These are phyloP conservation scores for Candida corydali DNA, from an alignment of 805 yeast genomes.

Conservation along the genomic window DNA sequence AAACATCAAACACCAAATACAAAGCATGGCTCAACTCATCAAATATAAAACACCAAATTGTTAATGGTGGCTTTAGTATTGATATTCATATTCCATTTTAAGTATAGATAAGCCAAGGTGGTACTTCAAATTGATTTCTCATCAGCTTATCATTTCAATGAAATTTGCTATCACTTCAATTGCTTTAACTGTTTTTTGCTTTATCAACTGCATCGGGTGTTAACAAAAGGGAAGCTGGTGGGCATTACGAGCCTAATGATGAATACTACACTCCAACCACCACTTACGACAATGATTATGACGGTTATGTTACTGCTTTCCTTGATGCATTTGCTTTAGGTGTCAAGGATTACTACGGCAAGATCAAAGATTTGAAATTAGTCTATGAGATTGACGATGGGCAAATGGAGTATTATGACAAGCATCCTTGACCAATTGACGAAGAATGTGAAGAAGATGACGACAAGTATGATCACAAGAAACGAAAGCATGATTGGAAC, in stretches of 20 bases:
- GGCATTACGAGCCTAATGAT: no score
- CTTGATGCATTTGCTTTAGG: constrained; percentile 1
- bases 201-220: not conserved
- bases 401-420: constrained; percentile 3
- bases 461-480: not conserved
- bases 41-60: no score
- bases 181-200: constrained; percentile 3
- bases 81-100: no score
- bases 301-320: not conserved
- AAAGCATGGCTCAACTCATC: no score
- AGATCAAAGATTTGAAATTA: constrained; percentile 1
- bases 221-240: constrained; percentile 4
- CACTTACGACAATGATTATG: constrained; percentile 3
- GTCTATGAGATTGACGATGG: constrained; percentile 4
- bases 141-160: no score
- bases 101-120: no score
- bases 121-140: no score
- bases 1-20: no score
- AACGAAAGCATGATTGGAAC: no score
- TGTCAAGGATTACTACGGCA: constrained; percentile 3
- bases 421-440: not conserved
- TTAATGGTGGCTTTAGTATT: no score
- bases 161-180: constrained; percentile 1
- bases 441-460: not conserved
- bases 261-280: not conserved